Conservation (phyloP, 768 basidiomycete species). For the Mycena galericulata region DNA sequence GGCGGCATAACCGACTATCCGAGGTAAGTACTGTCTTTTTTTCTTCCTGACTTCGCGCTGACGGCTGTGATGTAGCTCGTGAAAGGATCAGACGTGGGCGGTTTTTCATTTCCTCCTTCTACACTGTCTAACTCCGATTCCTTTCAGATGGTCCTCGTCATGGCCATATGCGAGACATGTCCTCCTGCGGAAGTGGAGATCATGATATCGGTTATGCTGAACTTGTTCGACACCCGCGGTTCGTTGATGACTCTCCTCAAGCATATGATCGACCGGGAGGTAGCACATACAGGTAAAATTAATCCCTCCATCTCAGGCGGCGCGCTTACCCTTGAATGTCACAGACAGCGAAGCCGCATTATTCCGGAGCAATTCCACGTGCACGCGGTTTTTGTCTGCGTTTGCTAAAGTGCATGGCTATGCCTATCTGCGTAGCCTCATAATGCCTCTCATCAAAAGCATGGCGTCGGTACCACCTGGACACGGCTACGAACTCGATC, state of each 20-base stretch:
- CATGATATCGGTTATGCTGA: slow-evolving; percentile 87
- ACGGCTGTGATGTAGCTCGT: slow-evolving; percentile 62
- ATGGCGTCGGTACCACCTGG: slow-evolving; percentile 81
- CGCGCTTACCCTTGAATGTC: slow-evolving; percentile 3
- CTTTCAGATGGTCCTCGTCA: slow-evolving; percentile 75
- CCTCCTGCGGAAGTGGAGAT: slow-evolving; percentile 83
- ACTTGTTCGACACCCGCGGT: slow-evolving; percentile 84
- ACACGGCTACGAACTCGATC: slow-evolving; percentile 84
- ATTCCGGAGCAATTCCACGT: slow-evolving; percentile 90
- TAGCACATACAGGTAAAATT: slow-evolving; percentile 75
- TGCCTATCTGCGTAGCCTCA: slow-evolving; percentile 85
- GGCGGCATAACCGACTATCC: slow-evolving; percentile 64
- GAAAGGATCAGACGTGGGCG: slow-evolving; percentile 76
- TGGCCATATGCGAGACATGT: slow-evolving; percentile 91
- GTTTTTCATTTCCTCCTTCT: background rate
- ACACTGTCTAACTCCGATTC: background rate
- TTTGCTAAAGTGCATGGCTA: slow-evolving; percentile 94
- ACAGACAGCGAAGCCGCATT: slow-evolving; percentile 83
- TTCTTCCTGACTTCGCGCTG: slow-evolving; percentile 5
- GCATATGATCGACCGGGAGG: slow-evolving; percentile 87
- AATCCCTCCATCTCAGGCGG: background rate
- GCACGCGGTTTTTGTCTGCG: slow-evolving; percentile 86
- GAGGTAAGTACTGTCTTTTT: slow-evolving; percentile 58
- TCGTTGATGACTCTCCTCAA: slow-evolving; percentile 82
- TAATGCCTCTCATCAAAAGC: slow-evolving; percentile 80